Evolutionary conservation across 1,139 yeast genomes (phyloP), one percentile per base, ranked within the genome.

Genomic region (Eremothecium coryli): DNA sequence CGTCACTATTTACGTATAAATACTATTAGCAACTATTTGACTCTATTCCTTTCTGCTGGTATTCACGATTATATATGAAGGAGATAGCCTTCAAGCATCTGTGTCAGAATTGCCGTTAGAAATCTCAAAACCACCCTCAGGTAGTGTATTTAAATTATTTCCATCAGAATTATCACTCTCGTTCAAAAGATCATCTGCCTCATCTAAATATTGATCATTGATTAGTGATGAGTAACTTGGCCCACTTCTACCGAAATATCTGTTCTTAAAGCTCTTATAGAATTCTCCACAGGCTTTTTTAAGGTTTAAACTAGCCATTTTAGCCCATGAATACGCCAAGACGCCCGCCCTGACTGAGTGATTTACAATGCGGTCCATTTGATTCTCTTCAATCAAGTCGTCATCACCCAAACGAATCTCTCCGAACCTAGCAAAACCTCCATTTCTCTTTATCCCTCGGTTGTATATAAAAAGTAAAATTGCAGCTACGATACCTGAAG

Each of bases 401-500:
- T 78, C 84, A 38, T 78, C 90, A 29, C 82, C 93, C 32, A 88
- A 68, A 49, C 95, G 68, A 38, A 88, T 88, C 56, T 82, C 94
- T 11, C 96, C 95, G 50, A 82, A 76, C 48, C 85, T 67, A 40
- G 76, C 68, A 56, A 82, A 77, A 5, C 94, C 86, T 34, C 90
- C 86, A 55, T 81, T 76, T 57, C 93, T 70, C 41, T 80, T 71
- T 38, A 81, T 74, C 14, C 94, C 94, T 48, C 76, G 72, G 41
- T 82, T 90, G 58, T 82, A 86, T 14, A 85, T 77, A 59, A 84
- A 74, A 73, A 79, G 78, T 8, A 27, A 4, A 1, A 75, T 66
- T 4, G 79, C 71, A 29, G 64, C 66, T 3, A 73, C 48, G 43
- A 82, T 76, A 10, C 76, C 68, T 1, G 62, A 47, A 16, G 80